These are phyloP conservation scores for Apiotrichum veenhuisii DNA, from an alignment of 1,284 basidiomycete species.

Conservation along the genomic window DNA sequence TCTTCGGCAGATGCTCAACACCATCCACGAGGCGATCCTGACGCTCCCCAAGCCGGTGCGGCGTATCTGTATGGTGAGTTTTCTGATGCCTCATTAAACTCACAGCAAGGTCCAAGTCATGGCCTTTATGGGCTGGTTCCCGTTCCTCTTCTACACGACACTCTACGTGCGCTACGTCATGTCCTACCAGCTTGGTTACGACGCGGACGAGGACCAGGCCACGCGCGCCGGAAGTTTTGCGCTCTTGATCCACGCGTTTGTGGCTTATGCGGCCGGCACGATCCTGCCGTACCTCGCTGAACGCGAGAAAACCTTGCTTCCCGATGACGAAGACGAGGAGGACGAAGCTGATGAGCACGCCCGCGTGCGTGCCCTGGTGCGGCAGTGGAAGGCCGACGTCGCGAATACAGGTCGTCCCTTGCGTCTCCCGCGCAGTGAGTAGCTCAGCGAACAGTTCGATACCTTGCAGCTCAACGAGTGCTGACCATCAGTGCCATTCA, in stretches of 20 bases:
- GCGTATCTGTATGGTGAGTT: conserved; percentile 74
- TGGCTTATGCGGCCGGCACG: conserved; percentile 73
- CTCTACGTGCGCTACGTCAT: conserved; percentile 89
- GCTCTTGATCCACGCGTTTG: conserved; percentile 82
- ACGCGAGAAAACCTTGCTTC: conserved; percentile 70
- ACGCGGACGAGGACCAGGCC: conserved; percentile 74
- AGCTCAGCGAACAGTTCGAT: too few relatives aligned
- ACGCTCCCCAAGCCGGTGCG: conserved; percentile 76
- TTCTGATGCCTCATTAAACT: background rate
- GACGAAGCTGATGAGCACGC: conserved; percentile 62
- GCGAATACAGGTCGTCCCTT: conserved; percentile 66
- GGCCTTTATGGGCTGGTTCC: conserved; percentile 66
- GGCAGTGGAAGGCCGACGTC: conserved; percentile 76
- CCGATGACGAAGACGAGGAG: conserved; percentile 53
- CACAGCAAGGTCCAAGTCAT: conserved; percentile 46
- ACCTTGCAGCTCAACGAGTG: background rate
- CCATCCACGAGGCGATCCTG: conserved; percentile 68
- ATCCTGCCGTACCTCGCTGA: conserved; percentile 75
- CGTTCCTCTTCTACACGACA: conserved; percentile 91
- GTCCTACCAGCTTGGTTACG: conserved; percentile 66
- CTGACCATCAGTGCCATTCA: conserved; percentile 62
- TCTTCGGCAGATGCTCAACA: conserved; percentile 62
- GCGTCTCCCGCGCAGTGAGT: conserved; percentile 63
- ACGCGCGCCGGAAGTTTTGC: conserved; percentile 83
- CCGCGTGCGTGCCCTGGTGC: conserved; percentile 65